Evolutionary conservation across 495 filamentous ascomycete species (phyloP).

Genomic region (Daldinia grandis): DNA sequence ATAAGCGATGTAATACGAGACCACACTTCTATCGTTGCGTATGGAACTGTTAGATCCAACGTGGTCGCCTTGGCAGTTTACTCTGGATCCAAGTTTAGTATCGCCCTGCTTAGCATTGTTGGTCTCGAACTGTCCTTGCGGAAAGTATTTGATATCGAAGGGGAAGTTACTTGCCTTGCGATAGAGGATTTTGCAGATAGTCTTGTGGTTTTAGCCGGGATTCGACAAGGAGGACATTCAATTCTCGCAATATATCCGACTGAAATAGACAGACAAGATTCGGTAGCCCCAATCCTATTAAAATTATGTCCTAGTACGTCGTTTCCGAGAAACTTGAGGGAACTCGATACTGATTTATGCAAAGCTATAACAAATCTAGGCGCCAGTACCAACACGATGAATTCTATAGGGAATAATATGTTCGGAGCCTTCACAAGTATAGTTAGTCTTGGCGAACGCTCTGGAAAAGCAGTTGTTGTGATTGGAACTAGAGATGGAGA

Average conservation of each 20-base stretch:
- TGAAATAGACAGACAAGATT: not conserved
- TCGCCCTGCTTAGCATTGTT: conserved; percentile 46
- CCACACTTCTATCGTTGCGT: conserved; percentile 39
- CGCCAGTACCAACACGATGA: not conserved
- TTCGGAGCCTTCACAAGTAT: conserved; percentile 52
- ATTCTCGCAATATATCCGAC: conserved; percentile 42
- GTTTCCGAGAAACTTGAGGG: not conserved
- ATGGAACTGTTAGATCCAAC: conserved; percentile 45
- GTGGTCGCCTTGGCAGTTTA: conserved; percentile 50
- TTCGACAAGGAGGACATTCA: conserved; percentile 42
- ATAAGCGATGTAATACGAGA: conserved; percentile 40
- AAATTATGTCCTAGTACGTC: conserved; percentile 26
- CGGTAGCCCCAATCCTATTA: conserved; percentile 13
- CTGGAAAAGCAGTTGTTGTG: conserved; percentile 33
- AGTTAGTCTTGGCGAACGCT: conserved; percentile 24
- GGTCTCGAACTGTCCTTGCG: conserved; percentile 34
- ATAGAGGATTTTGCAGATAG: conserved; percentile 28
- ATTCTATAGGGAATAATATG: not conserved
- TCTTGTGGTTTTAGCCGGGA: conserved; percentile 44
- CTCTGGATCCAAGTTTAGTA: conserved; percentile 39
- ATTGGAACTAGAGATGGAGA: conserved; percentile 57
- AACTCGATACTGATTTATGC: not conserved
- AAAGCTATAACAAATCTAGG: not conserved
- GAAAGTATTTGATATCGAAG: conserved; percentile 43
- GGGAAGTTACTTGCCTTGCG: conserved; percentile 54